These are phyloP conservation scores for Barnettozyma botsteinii DNA, from an alignment of 805 yeast genomes.

Conservation along the genomic window DNA sequence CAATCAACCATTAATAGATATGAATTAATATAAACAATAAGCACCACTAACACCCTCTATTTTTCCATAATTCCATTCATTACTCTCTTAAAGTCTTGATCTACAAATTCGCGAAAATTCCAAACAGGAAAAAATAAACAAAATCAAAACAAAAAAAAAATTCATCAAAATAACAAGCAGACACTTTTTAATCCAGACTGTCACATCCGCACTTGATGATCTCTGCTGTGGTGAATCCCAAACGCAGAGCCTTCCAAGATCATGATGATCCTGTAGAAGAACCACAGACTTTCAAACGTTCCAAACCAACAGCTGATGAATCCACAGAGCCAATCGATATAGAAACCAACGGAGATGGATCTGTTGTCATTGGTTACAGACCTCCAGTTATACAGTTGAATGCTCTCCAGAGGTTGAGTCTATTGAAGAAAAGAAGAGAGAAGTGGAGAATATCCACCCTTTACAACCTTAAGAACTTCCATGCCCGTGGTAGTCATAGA, in stretches of 20 bases:
- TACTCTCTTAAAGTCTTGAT: too few relatives aligned
- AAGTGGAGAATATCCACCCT: conserved; percentile 24
- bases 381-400: conserved; percentile 26
- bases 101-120: not conserved
- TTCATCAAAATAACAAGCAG: not conserved
- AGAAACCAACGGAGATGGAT: not conserved
- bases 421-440: conserved; percentile 21
- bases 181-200: not conserved
- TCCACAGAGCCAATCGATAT: not conserved
- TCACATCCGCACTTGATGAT: not conserved
- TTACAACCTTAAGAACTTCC: conserved; percentile 17
- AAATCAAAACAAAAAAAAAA: conserved; percentile 2
- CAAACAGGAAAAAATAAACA: not conserved
- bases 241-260: not conserved
- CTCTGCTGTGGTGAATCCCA: not conserved
- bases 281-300: not conserved
- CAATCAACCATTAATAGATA: too few relatives aligned
- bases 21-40: too few relatives aligned
- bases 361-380: conserved; percentile 20
- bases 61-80: too few relatives aligned
- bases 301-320: not conserved
- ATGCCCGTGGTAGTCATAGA: conserved; percentile 6
- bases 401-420: conserved; percentile 23
- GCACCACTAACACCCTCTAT: too few relatives aligned
- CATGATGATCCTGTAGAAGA: not conserved